These are phyloP conservation scores for Ustanciosporium gigantosporum DNA, from an alignment of 1,284 basidiomycete genomes.

Conservation along the genomic window DNA sequence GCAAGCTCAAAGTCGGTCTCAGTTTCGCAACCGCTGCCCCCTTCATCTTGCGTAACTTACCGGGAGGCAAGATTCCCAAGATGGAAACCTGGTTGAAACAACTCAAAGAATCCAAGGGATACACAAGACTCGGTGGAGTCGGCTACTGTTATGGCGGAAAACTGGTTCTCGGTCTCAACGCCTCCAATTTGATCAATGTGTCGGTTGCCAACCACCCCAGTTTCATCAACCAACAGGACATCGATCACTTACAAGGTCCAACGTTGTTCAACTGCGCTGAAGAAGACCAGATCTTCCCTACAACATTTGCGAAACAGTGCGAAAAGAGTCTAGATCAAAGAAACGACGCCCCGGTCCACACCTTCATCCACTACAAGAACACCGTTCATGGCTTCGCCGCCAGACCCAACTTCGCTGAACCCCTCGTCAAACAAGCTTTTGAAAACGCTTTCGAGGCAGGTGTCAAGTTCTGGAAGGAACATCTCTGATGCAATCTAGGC, in stretches of 20 bases:
- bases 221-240: conserved; percentile 51
- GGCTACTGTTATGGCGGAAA: conserved; percentile 72
- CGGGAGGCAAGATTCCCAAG: conserved; percentile 8
- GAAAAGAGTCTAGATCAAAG: conserved; percentile 65
- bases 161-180: conserved; percentile 48
- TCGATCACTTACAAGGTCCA: conserved; percentile 65
- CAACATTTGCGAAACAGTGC: conserved; percentile 62
- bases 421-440: conserved; percentile 66
- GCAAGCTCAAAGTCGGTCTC: conserved; percentile 15
- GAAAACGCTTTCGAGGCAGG: conserved; percentile 61
- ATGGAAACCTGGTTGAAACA: conserved; percentile 26
- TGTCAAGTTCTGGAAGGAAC: conserved; percentile 21
- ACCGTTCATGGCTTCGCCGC: conserved; percentile 69
- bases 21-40: conserved; percentile 15
- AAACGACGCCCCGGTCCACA: conserved; percentile 64
- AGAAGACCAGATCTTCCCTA: conserved; percentile 66
- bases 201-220: conserved; percentile 70
- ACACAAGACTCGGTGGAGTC: conserved; percentile 68
- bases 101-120: conserved; percentile 65
- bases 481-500: conserved; percentile 7
- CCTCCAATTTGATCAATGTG: conserved; percentile 62
- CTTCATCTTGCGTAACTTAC: conserved; percentile 21
- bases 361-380: conserved; percentile 68
- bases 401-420: conserved; percentile 65
- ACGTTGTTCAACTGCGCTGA: conserved; percentile 68